Evolutionary conservation across 1,284 basidiomycete genomes (phyloP).

Genomic region (Pterulicium gracile): DNA sequence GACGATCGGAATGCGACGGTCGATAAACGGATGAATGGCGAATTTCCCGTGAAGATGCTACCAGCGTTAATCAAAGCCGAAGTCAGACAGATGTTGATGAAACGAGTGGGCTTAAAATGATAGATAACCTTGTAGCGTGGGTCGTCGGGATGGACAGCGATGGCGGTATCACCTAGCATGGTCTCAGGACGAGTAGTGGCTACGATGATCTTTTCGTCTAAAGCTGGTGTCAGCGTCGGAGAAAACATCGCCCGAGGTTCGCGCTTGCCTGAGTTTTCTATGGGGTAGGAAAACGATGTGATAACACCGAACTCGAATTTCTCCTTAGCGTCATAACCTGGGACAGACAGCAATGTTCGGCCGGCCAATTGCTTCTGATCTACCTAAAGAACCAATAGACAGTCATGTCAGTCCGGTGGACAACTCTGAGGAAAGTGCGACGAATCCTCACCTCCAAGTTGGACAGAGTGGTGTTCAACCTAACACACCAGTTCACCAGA

Average conservation of each 20-base stretch:
- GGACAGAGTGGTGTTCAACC: conserved; percentile 92
- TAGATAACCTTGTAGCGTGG: conserved; percentile 62
- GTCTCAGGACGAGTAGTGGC: conserved; percentile 99
- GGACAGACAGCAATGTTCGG: conserved; percentile 81
- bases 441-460: conserved; percentile 70
- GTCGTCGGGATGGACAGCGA: conserved; percentile 95
- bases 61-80: neutral
- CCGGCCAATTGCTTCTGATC: conserved; percentile 92
- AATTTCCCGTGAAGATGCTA: conserved; percentile 92
- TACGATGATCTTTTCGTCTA: conserved; percentile 87
- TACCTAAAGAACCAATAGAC: conserved; percentile 40
- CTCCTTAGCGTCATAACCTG: conserved; percentile 91
- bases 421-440: neutral
- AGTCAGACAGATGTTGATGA: conserved; percentile 1
- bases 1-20: conserved; percentile 84
- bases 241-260: neutral
- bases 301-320: conserved; percentile 97
- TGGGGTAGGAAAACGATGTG: conserved; percentile 89
- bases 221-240: conserved; percentile 1
- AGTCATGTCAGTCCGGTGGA: neutral
- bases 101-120: neutral
- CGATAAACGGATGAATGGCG: conserved; percentile 84
- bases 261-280: conserved; percentile 65
- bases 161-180: conserved; percentile 96
- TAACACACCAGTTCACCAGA: conserved; percentile 97